Percentiles rank a stretch among this genome's conserved stretches.
These are phyloP conservation scores for Entamoeba invadens DNA, from an alignment of 208 protist genomes.

Conservation along the genomic window DNA sequence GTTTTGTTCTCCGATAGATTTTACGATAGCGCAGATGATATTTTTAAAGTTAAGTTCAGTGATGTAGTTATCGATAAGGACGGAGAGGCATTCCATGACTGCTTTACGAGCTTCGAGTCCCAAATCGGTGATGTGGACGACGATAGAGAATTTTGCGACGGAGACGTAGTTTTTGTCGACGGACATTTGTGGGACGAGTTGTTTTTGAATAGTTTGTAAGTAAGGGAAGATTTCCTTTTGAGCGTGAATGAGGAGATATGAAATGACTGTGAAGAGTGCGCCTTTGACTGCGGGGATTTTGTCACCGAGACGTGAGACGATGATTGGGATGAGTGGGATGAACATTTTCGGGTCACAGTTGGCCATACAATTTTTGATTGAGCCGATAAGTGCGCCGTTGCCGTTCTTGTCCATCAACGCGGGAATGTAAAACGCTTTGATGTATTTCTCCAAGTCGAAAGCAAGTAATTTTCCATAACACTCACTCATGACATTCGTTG, in stretches of 20 bases:
- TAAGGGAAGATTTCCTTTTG: not conserved
- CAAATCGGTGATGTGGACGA: not conserved
- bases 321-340: not conserved
- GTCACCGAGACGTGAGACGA: not conserved
- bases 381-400: not conserved
- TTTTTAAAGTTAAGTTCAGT: not conserved
- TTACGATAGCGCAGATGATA: not conserved
- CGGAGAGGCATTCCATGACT: not conserved
- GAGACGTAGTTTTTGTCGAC: not conserved
- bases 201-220: not conserved
- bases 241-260: not conserved
- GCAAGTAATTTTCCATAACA: not conserved
- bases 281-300: not conserved
- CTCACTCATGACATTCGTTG: not conserved
- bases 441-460: not conserved
- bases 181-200: not conserved
- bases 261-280: not conserved
- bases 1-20: not conserved
- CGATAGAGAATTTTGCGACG: not conserved
- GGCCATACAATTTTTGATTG: not conserved
- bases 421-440: not conserved
- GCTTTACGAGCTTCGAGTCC: not conserved
- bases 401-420: not conserved
- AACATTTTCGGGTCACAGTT: not conserved
- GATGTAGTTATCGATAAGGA: not conserved